Evolutionary conservation across 2,329 filamentous ascomycete genomes (phyloP), one percentile per base, ranked within the genome.

Genomic region (Xylaria sp.): DNA sequence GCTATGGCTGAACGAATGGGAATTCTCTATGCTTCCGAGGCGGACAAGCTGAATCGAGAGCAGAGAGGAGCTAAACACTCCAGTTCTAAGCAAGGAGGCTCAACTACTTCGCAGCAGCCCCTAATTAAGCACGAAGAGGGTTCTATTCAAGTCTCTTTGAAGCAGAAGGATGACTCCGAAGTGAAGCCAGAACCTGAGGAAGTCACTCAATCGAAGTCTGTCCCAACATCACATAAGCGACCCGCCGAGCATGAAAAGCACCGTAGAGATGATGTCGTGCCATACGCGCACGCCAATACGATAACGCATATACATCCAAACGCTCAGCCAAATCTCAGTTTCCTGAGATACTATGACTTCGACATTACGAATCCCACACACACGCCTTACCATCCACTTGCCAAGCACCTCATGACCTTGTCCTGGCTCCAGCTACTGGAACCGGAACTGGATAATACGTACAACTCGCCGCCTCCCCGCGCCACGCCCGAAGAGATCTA

Each of bases 381-480:
- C 63, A 84, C 87, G 15, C 84, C 89, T 28, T 79, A 83, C 0
- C 96, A 98, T 77, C 95, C 96, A 0, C 88, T 99, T 11, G 87
- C 91, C 79, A 90, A 88, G 17, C 91, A 96, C 77, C 88, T 99
- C 60, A 91, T 95, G 75, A 89, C 91, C 5, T 84, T 98, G 36
- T 95, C 93, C 33, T 99, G 95, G 94, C 87, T 99, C 2, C 95
- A 98, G 80, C 88, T 99, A 5, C 83, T 97, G 17, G 86, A 92
- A 28, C 96, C 96, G 0, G 82, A 88, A 42, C 83, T 89, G 36
- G 96, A 98, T 79, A 86, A 87, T 0, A 88, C 91, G 4, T 97
- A 97, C 80, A 81, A 84, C 38, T 86, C 87, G 31, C 87, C 90
- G 62, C 91, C 93, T 0, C 84, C 88, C 0, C 77, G 82, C 0